Conservation (phyloP, 2,329 filamentous ascomycete species). For the Helminthosporium solani region DNA sequence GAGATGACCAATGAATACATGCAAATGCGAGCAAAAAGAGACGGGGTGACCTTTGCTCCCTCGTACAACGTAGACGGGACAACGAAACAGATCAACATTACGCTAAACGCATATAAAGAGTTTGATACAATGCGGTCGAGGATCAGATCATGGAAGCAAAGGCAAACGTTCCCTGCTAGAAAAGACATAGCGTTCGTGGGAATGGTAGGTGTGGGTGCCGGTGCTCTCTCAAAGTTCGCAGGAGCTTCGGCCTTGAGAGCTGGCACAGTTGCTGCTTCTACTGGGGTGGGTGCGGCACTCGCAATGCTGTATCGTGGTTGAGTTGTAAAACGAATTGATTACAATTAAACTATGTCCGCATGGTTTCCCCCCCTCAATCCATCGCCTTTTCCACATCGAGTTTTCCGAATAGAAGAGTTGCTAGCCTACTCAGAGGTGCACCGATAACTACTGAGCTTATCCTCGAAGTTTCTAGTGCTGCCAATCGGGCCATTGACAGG, state of each 20-base stretch:
- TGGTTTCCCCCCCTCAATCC: too few species aligned
- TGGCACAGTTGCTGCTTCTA: neutral
- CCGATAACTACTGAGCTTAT: conserved; percentile 17
- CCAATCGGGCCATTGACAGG: conserved; percentile 16
- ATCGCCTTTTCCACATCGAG: neutral
- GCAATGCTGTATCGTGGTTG: neutral
- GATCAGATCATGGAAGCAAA: neutral
- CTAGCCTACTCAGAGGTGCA: conserved; percentile 6
- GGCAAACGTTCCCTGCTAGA: neutral
- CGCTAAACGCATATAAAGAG: conserved; percentile 3
- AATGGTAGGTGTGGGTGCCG: neutral
- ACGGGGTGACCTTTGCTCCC: conserved; percentile 4
- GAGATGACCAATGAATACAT: conserved; percentile 8
- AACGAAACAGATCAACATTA: neutral
- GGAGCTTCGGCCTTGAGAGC: neutral
- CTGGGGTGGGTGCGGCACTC: neutral
- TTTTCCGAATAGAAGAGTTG: neutral
- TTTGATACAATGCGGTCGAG: neutral
- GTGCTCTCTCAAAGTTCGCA: neutral
- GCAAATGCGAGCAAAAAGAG: conserved; percentile 5
- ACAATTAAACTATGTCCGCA: neutral
- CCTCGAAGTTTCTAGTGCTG: conserved; percentile 16
- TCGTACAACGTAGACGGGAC: neutral
- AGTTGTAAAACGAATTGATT: neutral
- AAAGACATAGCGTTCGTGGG: neutral